Evolutionary conservation across 331 rosid genomes (phyloP).

Genomic region (Acacia pycnantha): DNA sequence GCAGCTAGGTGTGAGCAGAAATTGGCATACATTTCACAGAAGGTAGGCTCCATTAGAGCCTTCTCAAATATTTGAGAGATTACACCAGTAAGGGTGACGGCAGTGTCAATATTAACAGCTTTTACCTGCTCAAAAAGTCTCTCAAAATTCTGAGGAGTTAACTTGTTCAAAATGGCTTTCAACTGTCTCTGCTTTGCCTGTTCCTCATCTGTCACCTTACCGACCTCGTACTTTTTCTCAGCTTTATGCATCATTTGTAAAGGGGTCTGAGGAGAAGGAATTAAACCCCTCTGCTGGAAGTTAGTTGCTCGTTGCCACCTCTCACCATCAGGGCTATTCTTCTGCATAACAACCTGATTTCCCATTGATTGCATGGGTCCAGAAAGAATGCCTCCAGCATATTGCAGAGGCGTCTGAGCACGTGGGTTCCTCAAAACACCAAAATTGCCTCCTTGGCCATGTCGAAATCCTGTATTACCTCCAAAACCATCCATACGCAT

Average conservation of each 20-base stretch:
- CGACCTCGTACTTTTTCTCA: conserved; percentile 87
- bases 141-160: conserved; percentile 95
- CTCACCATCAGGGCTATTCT: conserved; percentile 75
- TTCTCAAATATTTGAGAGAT: conserved; percentile 97
- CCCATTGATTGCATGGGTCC: conserved; percentile 74
- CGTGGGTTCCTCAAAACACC: conserved; percentile 80
- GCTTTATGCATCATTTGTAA: conserved; percentile 87
- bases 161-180: conserved; percentile 82
- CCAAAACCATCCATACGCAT: conserved; percentile 53
- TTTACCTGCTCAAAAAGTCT: conserved; percentile 91
- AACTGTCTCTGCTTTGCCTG: conserved; percentile 83
- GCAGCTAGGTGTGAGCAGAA: conserved; percentile 77
- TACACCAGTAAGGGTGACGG: conserved; percentile 71
- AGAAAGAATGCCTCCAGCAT: conserved; percentile 63
- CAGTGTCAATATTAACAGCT: conserved; percentile 82
- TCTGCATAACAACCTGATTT: conserved; percentile 66
- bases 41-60: conserved; percentile 96
- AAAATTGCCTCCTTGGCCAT: conserved; percentile 64
- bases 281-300: conserved; percentile 76
- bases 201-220: conserved; percentile 75
- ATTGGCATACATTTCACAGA: conserved; percentile 98
- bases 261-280: conserved; percentile 84
- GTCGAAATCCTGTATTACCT: conserved; percentile 51
- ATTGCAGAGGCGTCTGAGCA: conserved; percentile 36
- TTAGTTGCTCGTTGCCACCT: conserved; percentile 82